A percentile compares a stretch with the other conserved stretches of the same genome.
These are phyloP conservation scores for Acarospora socialis DNA, from an alignment of 2,329 filamentous ascomycete genomes.

Conservation along the genomic window DNA sequence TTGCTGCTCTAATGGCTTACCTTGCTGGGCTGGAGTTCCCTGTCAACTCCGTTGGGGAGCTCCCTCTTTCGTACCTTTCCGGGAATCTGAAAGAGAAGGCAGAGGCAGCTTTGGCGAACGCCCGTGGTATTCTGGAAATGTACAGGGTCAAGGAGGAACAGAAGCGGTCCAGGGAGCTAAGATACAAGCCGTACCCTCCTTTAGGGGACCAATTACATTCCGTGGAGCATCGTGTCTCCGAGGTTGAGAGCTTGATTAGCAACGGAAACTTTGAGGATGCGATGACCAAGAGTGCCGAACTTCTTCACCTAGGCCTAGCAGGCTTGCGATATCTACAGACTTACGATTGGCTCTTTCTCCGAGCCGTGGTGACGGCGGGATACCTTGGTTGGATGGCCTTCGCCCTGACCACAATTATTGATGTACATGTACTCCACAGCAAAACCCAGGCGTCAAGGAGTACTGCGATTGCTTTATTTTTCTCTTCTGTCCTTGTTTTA, in stretches of 20 bases:
- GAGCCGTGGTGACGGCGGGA: conserved; percentile 74
- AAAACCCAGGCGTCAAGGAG: conserved; percentile 50
- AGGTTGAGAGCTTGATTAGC: conserved; percentile 55
- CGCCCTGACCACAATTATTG: conserved; percentile 74
- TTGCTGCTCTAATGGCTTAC: conserved; percentile 92
- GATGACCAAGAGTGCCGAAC: conserved; percentile 59
- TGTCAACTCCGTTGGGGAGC: conserved; percentile 87
- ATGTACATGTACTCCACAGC: conserved; percentile 71
- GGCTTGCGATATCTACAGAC: conserved; percentile 91
- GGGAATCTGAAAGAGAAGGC: conserved; percentile 64
- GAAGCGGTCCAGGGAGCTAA: conserved; percentile 61
- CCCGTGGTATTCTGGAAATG: conserved; percentile 81
- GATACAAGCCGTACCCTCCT: conserved; percentile 60
- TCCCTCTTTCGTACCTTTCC: conserved; percentile 70
- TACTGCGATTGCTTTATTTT: conserved; percentile 44
- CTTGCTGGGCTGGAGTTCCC: conserved; percentile 78
- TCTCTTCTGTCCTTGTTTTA: conserved; percentile 59
- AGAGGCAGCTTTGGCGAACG: conserved; percentile 69
- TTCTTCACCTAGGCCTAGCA: conserved; percentile 64
- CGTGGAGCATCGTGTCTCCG: conserved; percentile 50
- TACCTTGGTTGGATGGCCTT: conserved; percentile 95
- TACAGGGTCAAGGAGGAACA: conserved; percentile 84
- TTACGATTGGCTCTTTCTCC: conserved; percentile 94
- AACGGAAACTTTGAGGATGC: conserved; percentile 56
- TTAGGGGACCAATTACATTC: conserved; percentile 51